Evolutionary conservation across 192 early-diverging fungal species (phyloP).

Genomic region (Podila horticola): DNA sequence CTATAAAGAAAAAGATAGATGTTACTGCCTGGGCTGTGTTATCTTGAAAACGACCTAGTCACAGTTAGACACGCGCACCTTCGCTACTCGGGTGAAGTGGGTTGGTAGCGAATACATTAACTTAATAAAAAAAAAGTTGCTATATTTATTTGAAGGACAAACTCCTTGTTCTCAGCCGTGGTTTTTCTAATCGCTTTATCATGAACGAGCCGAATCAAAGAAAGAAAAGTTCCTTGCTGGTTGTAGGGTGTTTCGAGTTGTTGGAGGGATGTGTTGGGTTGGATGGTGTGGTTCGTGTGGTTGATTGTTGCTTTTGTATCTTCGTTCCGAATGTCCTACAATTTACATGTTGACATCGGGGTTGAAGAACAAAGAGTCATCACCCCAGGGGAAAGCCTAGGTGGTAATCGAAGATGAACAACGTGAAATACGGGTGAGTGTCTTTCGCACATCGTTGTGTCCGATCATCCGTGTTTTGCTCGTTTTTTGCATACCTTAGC

Average conservation of each 20-base stretch:
- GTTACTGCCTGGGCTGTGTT: too few relatives aligned
- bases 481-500: slow-evolving; percentile 36
- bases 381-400: slow-evolving; percentile 55
- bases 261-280: neutral
- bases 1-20: too few relatives aligned
- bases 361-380: slow-evolving; percentile 52
- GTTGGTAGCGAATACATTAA: too few relatives aligned
- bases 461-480: neutral
- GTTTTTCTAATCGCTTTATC: neutral
- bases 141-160: slow-evolving; percentile 1
- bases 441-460: neutral
- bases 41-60: too few relatives aligned
- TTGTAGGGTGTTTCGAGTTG: slow-evolving; percentile 1
- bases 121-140: neutral
- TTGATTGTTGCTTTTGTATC: neutral
- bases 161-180: neutral
- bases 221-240: neutral
- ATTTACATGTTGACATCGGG: slow-evolving; percentile 49
- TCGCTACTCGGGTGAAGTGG: too few relatives aligned
- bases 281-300: neutral
- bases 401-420: neutral
- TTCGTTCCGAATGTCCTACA: neutral
- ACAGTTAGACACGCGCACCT: too few relatives aligned
- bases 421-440: neutral
- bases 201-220: neutral